A percentile compares a stretch with the other conserved stretches of the same genome.
Conservation (phyloP, 1,284 basidiomycete genomes). For the Takashimella koratensis region DNA sequence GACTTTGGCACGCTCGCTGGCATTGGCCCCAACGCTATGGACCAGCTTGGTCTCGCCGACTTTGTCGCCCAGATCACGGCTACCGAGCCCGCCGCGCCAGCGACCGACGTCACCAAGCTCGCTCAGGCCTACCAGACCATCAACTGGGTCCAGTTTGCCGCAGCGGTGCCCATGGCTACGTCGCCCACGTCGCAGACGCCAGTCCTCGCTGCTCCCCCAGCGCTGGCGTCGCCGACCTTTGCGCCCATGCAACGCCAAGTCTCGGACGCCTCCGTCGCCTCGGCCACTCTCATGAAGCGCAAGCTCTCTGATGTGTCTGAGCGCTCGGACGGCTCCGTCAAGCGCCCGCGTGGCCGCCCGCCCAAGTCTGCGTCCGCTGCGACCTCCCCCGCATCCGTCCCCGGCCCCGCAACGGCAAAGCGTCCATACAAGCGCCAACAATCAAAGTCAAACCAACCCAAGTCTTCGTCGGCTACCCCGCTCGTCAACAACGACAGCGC, state of each 20-base stretch:
- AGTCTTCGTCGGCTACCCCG: not conserved
- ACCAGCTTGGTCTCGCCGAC: conserved; percentile 25
- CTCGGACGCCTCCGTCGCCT: conserved; percentile 3
- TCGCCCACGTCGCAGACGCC: not conserved
- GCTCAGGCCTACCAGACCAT: conserved; percentile 19
- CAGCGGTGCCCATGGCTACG: conserved; percentile 8
- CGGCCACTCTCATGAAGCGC: conserved; percentile 26
- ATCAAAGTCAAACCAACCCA: conserved; percentile 9
- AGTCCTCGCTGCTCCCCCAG: not conserved
- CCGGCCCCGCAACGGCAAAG: conserved; percentile 11
- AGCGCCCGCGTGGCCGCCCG: conserved; percentile 30
- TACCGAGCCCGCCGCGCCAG: conserved; percentile 5
- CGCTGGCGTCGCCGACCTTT: conserved; percentile 6
- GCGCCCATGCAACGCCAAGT: not conserved
- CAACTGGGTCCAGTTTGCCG: conserved; percentile 15
- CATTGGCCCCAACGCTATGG: conserved; percentile 22
- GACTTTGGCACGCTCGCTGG: conserved; percentile 25
- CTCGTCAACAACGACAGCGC: not conserved
- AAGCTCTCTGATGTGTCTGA: conserved; percentile 27
- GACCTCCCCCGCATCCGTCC: not conserved
- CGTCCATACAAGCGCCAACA: conserved; percentile 24
- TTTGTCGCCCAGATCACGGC: conserved; percentile 15
- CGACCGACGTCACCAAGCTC: conserved; percentile 2
- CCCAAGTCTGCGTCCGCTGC: conserved; percentile 15
- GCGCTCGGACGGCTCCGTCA: conserved; percentile 16